These are phyloP conservation scores for Phytophthora boehmeriae DNA, from an alignment of 352 stramenopile species.

Conservation along the genomic window DNA sequence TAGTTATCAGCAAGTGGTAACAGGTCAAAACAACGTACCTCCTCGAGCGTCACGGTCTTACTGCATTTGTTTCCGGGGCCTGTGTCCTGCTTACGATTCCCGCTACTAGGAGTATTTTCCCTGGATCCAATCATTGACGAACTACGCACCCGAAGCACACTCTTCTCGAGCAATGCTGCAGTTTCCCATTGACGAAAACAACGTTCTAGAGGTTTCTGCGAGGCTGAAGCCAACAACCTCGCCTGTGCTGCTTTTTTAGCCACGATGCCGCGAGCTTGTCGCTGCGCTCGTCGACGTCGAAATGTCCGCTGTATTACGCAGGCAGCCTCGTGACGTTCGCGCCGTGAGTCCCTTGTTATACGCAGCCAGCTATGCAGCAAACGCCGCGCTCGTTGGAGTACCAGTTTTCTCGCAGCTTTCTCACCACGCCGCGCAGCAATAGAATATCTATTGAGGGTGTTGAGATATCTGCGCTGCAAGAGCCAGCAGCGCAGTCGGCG, in stretches of 20 bases:
- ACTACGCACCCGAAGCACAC: slow-evolving; percentile 44
- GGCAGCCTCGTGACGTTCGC: slow-evolving; percentile 31
- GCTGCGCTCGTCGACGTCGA: slow-evolving; percentile 45
- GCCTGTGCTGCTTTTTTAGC: slow-evolving; percentile 57
- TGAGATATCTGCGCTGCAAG: slow-evolving; percentile 48
- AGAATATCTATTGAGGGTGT: slow-evolving; percentile 33
- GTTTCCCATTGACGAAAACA: slow-evolving; percentile 69
- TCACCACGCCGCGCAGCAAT: slow-evolving; percentile 25
- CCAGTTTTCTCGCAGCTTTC: slow-evolving; percentile 36
- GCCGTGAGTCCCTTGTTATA: slow-evolving; percentile 7
- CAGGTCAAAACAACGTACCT: slow-evolving; percentile 39
- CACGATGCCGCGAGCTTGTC: slow-evolving; percentile 43
- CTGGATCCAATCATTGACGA: slow-evolving; percentile 27
- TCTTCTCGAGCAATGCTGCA: slow-evolving; percentile 50
- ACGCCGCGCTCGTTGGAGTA: slow-evolving; percentile 22
- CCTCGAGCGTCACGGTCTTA: slow-evolving; percentile 46
- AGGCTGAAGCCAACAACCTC: slow-evolving; percentile 46
- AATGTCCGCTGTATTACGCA: slow-evolving; percentile 60
- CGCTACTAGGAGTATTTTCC: slow-evolving; percentile 22
- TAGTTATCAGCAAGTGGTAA: not conserved
- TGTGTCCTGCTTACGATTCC: slow-evolving; percentile 13
- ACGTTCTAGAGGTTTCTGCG: slow-evolving; percentile 60
- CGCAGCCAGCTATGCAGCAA: slow-evolving; percentile 34
- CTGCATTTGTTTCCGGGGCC: slow-evolving; percentile 16
- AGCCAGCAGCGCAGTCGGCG: slow-evolving; percentile 45